Conservation (phyloP, 2,329 filamentous ascomycete species). For the Lasiodiplodia gonubiensis region DNA sequence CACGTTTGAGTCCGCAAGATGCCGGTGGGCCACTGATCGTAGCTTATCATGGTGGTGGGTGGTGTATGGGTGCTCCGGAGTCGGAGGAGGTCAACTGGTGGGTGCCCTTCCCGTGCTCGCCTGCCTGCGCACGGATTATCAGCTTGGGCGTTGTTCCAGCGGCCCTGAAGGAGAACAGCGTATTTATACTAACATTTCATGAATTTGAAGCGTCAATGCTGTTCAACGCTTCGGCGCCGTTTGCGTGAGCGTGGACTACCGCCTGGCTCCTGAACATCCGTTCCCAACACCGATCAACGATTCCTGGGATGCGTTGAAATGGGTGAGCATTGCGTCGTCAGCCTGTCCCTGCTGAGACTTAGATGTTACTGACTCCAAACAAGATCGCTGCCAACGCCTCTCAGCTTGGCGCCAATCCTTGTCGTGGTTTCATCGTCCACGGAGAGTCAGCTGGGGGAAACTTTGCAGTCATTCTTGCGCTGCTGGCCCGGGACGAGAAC, state of each 20-base stretch:
- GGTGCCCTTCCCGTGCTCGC: not conserved
- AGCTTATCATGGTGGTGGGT: slow-evolving; percentile 35
- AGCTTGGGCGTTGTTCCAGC: not conserved
- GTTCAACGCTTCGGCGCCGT: slow-evolving; percentile 62
- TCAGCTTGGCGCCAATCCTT: slow-evolving; percentile 29
- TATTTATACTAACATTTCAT: no score
- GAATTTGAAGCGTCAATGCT: slow-evolving; percentile 41
- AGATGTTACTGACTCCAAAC: not conserved
- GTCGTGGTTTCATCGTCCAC: slow-evolving; percentile 32
- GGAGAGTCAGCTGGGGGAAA: slow-evolving; percentile 33
- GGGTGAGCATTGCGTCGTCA: slow-evolving; percentile 26
- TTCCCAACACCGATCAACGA: slow-evolving; percentile 70
- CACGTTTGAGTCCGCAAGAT: not conserved
- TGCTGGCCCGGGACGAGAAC: slow-evolving; percentile 16
- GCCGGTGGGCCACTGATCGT: slow-evolving; percentile 31
- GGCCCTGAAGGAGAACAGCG: slow-evolving; percentile 9
- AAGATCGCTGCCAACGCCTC: slow-evolving; percentile 30
- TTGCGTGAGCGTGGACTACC: slow-evolving; percentile 66
- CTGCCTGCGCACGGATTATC: no score
- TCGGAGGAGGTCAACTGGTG: slow-evolving; percentile 25
- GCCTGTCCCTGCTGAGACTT: no score
- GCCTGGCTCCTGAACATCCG: slow-evolving; percentile 64
- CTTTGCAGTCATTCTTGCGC: slow-evolving; percentile 31
- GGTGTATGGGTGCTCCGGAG: slow-evolving; percentile 31
- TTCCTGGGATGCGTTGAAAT: slow-evolving; percentile 29